Evolutionary conservation across 176 grass and related monocot genomes (phyloP).

Genomic region (Carex scoparia): DNA sequence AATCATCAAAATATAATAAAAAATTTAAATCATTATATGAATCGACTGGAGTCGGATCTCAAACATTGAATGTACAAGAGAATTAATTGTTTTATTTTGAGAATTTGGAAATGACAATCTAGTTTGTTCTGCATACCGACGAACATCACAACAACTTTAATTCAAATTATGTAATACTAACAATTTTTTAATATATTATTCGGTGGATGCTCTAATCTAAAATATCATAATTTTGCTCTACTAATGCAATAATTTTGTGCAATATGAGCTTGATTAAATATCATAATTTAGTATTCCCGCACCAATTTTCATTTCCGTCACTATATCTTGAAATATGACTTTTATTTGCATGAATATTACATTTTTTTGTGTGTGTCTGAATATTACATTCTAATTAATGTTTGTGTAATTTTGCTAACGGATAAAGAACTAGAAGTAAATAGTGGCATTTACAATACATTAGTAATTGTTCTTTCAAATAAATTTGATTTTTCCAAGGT

Average conservation of each 20-base stretch:
- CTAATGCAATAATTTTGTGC: not conserved
- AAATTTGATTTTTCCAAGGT: too few species aligned
- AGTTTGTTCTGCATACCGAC: not conserved
- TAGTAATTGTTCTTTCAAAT: too few species aligned
- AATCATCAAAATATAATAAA: not conserved
- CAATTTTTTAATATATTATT: not conserved
- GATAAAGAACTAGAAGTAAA: not conserved
- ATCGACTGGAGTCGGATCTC: not conserved
- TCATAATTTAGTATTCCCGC: not conserved
- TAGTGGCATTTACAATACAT: too few species aligned
- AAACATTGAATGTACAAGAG: not conserved
- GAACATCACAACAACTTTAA: not conserved
- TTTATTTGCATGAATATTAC: not conserved
- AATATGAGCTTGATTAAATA: too few species aligned
- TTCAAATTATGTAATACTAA: not conserved
- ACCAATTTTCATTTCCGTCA: not conserved
- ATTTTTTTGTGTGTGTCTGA: not conserved
- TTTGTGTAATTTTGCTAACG: not conserved
- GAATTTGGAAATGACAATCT: not conserved
- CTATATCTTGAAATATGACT: not conserved
- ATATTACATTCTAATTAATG: not conserved
- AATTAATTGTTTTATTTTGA: not conserved
- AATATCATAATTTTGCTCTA: not conserved
- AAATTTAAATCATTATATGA: not conserved
- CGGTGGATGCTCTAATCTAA: not conserved